Evolutionary conservation across 2,329 filamentous ascomycete genomes (phyloP), one percentile per base, ranked within the genome.

Genomic region (Esteya vermicola): DNA sequence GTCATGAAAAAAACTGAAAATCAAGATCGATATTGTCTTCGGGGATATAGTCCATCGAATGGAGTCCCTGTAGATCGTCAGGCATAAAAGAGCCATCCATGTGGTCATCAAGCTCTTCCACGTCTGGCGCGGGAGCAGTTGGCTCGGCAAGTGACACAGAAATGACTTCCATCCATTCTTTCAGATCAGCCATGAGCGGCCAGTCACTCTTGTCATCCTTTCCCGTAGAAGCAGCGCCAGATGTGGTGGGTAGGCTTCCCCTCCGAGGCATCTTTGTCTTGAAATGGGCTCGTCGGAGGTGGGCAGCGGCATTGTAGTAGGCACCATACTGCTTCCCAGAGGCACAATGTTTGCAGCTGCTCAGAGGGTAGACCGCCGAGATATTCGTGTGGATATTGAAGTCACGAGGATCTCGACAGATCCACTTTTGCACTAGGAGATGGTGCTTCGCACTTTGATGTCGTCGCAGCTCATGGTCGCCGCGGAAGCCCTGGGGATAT

Each of bases 291-390:
- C 89, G 78, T 32, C 88, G 74, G 9, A 96, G 70, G 55, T 96
- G 89, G 1, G 86, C 89, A 0, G 86, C 86, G 1, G 88, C 89
- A 52, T 96, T 96, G 62, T 96, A 95, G 61, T 95, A 91, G 14
- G 83, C 84, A 4, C 82, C 82, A 51, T 96, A 96, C 43, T 74
- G 71, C 64, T 94, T 95, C 41, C 70, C 63, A 33, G 70, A 70
- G 36, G 69, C 71, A 57, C 89, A 96, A 36, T 82, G 74, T 59
- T 93, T 93, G 72, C 88, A 95, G 49, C 81, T 81, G 38, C 67
- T 65, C 26, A 96, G 70, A 31, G 86, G 78, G 39, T 59, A 71
- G 61, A 70, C 68, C 58, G 61, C 75, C 55, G 50, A 67, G 50
- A 57, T 71, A 62, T 58, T 48, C 44, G 59, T 56, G 16, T 50